Percentiles rank a stretch among this genome's conserved stretches.
These are phyloP conservation scores for Bondarzewia mesenterica DNA, from an alignment of 1,284 basidiomycete genomes.

Conservation along the genomic window DNA sequence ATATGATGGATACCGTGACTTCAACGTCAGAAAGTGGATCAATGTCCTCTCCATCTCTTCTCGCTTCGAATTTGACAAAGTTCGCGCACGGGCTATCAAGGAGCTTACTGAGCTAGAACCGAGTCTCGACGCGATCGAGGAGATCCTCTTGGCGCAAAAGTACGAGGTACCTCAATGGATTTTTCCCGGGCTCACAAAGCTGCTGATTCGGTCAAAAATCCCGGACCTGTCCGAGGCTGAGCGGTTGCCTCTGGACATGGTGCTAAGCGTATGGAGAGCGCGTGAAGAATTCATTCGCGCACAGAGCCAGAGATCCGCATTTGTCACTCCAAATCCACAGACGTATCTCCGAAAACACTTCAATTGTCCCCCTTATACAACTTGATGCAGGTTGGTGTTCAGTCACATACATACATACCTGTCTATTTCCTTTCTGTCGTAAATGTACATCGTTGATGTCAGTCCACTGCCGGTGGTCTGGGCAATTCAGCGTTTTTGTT, in stretches of 20 bases:
- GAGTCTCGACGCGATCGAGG: not conserved
- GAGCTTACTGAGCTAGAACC: not conserved
- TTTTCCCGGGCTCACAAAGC: not conserved
- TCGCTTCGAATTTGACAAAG: conserved; percentile 1
- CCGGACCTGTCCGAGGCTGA: not conserved
- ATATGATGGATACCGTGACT: not conserved
- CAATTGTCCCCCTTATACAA: too few species aligned
- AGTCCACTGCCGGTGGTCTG: too few species aligned
- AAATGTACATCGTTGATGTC: too few species aligned
- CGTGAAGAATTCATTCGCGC: not conserved
- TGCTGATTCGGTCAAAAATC: not conserved
- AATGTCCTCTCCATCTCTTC: not conserved
- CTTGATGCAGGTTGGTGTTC: too few species aligned
- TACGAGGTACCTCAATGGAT: not conserved
- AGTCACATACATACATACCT: too few species aligned
- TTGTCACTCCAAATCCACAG: not conserved
- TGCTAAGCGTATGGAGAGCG: not conserved
- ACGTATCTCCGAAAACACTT: not conserved
- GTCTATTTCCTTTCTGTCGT: too few species aligned
- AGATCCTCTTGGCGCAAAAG: not conserved
- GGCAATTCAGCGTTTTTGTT: too few species aligned
- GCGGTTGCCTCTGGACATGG: not conserved
- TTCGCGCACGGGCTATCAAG: not conserved
- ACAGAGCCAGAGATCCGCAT: not conserved
- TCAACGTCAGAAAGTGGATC: conserved; percentile 13